These are phyloP conservation scores for Primulina eburnea DNA, from an alignment of 257 asterid species.

Conservation along the genomic window DNA sequence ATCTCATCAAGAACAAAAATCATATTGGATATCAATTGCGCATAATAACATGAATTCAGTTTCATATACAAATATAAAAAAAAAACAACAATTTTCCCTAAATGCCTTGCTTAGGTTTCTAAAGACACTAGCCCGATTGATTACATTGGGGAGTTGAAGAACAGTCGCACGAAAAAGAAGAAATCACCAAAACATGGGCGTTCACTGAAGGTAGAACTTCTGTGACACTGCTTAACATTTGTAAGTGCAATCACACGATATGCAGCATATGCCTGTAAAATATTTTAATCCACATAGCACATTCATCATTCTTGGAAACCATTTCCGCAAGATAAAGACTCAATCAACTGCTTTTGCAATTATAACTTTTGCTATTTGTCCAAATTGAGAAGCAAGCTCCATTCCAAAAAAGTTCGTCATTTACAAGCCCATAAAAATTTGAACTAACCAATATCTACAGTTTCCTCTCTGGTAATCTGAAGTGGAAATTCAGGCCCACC, in stretches of 20 bases:
- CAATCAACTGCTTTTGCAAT: background rate
- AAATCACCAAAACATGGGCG: background rate
- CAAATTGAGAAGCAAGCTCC: background rate
- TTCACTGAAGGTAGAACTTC: background rate
- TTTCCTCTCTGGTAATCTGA: background rate
- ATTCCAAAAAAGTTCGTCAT: background rate
- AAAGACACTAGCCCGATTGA: background rate
- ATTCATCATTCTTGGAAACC: background rate
- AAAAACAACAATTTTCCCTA: slow-evolving; percentile 4
- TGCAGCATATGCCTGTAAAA: background rate
- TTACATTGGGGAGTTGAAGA: background rate
- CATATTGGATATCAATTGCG: slow-evolving; percentile 1
- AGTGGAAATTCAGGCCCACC: slow-evolving; percentile 14
- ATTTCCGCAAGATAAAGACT: background rate
- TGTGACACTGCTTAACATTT: background rate
- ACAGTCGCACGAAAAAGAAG: background rate
- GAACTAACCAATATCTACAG: background rate
- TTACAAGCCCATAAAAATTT: background rate
- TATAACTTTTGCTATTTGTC: background rate
- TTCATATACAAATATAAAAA: background rate
- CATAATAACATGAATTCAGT: background rate
- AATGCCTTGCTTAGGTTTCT: slow-evolving; percentile 3
- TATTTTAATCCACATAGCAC: background rate
- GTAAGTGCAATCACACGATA: background rate
- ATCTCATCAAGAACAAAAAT: slow-evolving; percentile 12